Evolutionary conservation across 1,139 yeast species (phyloP).

Genomic region (Candida smagusa): DNA sequence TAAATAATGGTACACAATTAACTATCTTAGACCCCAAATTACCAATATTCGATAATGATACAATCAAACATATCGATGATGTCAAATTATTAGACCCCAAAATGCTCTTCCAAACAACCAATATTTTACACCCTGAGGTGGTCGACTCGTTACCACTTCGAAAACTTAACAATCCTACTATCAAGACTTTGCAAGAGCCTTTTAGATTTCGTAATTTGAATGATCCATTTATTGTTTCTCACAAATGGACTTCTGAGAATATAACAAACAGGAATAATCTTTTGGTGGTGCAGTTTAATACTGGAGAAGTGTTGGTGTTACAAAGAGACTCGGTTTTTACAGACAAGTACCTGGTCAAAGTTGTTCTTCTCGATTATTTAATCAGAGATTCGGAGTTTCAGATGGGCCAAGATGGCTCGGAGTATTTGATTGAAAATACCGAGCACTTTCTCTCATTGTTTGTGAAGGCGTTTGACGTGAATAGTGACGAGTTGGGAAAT

Average conservation of each 20-base stretch:
- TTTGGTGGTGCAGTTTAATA: conserved; percentile 35
- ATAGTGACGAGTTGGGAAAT: conserved; percentile 11
- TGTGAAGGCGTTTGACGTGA: conserved; percentile 30
- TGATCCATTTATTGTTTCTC: conserved; percentile 35
- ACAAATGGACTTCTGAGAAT: conserved; percentile 33
- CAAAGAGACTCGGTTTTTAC: conserved; percentile 22
- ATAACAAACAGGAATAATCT: conserved; percentile 25
- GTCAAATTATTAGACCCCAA: conserved; percentile 23
- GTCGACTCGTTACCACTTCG: conserved; percentile 29
- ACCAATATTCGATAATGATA: conserved; percentile 30
- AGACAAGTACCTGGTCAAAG: conserved; percentile 23
- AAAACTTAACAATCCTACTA: conserved; percentile 23
- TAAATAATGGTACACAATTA: conserved; percentile 33
- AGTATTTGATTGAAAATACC: conserved; percentile 10
- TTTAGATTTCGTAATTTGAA: conserved; percentile 28
- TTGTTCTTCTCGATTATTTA: conserved; percentile 27
- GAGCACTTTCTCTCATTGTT: conserved; percentile 22
- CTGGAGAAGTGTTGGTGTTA: conserved; percentile 38
- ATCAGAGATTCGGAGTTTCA: conserved; percentile 18
- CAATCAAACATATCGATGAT: conserved; percentile 15
- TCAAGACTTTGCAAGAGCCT: conserved; percentile 27
- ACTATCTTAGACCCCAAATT: conserved; percentile 39
- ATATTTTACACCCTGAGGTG: conserved; percentile 28
- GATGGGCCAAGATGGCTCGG: conserved; percentile 7
- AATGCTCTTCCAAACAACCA: conserved; percentile 26